Evolutionary conservation across 768 basidiomycete species (phyloP).

Genomic region (Leccinum ochraceum): DNA sequence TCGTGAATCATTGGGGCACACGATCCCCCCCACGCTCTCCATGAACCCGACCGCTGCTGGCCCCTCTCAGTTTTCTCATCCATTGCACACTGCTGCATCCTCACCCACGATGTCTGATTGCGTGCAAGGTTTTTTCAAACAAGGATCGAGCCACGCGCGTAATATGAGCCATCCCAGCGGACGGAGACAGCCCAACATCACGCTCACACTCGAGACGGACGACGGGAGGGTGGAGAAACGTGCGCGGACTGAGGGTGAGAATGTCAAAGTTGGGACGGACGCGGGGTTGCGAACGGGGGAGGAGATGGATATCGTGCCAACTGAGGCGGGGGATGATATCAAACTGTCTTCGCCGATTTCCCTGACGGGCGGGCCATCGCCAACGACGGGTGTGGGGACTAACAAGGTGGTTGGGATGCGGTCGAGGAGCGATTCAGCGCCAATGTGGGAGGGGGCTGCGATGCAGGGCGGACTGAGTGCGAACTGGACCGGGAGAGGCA

Average conservation of each 20-base stretch:
- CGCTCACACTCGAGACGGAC: conserved; percentile 30
- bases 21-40: conserved; percentile 14
- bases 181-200: conserved; percentile 32
- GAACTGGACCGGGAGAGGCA: conserved; percentile 30
- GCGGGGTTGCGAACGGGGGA: conserved; percentile 14
- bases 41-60: conserved; percentile 6
- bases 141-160: conserved; percentile 21
- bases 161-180: conserved; percentile 31
- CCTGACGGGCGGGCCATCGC: conserved; percentile 14
- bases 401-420: conserved; percentile 24
- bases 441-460: conserved; percentile 23
- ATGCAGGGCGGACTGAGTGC: conserved; percentile 28
- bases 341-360: conserved; percentile 27
- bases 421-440: conserved; percentile 27
- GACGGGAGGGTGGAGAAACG: conserved; percentile 29
- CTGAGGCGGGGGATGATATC: conserved; percentile 11
- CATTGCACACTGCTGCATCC: conserved; percentile 29
- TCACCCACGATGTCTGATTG: conserved; percentile 31
- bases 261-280: conserved; percentile 5
- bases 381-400: conserved; percentile 14
- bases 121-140: conserved; percentile 12
- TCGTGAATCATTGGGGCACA: conserved; percentile 19
- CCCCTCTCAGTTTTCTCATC: conserved; percentile 12
- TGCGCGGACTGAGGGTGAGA: conserved; percentile 21
- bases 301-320: conserved; percentile 29